Conservation (phyloP, 495 filamentous ascomycete species). For the Penicillium paradoxum region DNA sequence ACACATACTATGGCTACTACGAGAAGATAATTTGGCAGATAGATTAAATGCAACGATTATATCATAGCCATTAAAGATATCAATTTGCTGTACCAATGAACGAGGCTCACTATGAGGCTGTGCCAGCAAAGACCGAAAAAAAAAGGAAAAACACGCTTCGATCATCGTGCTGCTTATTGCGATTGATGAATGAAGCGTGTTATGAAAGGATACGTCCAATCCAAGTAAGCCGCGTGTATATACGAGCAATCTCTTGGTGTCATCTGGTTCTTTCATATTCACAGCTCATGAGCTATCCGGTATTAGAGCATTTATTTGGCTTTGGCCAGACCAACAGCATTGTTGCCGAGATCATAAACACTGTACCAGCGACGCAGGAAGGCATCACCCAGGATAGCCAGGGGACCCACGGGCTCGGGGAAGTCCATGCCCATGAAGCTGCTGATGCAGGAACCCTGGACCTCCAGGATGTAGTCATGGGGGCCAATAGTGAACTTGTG, state of each 20-base stretch:
- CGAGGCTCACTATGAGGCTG: neutral
- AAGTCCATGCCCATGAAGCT: slow-evolving; percentile 98
- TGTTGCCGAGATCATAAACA: slow-evolving; percentile 85
- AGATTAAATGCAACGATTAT: slow-evolving; percentile 12
- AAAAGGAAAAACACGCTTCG: slow-evolving; percentile 1
- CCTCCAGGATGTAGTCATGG: slow-evolving; percentile 94
- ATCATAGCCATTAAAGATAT: slow-evolving; percentile 11
- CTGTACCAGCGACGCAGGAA: slow-evolving; percentile 98
- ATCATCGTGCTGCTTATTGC: slow-evolving; percentile 9
- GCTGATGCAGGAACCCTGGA: slow-evolving; percentile 92
- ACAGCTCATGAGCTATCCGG: neutral
- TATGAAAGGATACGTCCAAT: slow-evolving; percentile 6
- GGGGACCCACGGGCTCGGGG: slow-evolving; percentile 82
- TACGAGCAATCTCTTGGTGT: slow-evolving; percentile 16
- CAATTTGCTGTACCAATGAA: slow-evolving; percentile 11
- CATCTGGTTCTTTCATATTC: slow-evolving; percentile 10
- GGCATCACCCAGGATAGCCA: slow-evolving; percentile 94
- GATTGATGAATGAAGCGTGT: slow-evolving; percentile 11
- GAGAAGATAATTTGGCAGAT: neutral
- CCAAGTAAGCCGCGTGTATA: slow-evolving; percentile 16
- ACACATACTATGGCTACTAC: neutral
- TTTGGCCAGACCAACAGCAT: slow-evolving; percentile 81
- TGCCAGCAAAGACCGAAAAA: slow-evolving; percentile 2
- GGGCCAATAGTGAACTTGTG: slow-evolving; percentile 86
- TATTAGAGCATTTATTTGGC: slow-evolving; percentile 51